Evolutionary conservation across 2,329 filamentous ascomycete genomes (phyloP).

Genomic region (Diaporthe citrichinensis): DNA sequence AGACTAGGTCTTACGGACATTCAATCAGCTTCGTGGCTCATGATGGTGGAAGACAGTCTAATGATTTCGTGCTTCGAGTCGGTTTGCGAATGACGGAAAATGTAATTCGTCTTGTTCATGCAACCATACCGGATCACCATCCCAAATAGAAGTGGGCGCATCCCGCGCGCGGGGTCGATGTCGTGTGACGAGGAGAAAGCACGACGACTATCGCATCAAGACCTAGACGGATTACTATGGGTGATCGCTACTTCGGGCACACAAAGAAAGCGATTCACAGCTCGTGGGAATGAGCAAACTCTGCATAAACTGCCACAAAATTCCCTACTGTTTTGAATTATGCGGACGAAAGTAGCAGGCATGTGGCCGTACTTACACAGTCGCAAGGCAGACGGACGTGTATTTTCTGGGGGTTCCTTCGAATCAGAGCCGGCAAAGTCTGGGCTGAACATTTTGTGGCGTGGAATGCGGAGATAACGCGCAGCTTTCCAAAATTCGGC

Average conservation of each 20-base stretch:
- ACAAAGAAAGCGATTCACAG: not conserved
- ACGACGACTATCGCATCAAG: not conserved
- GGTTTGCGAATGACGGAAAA: not conserved
- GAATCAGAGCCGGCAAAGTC: not conserved
- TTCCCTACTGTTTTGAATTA: not conserved
- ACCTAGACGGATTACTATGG: not conserved
- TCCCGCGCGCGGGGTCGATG: not conserved
- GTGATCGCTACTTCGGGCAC: not conserved
- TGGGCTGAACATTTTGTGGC: not conserved
- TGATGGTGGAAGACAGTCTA: constrained; percentile 20
- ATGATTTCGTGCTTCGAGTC: constrained; percentile 27
- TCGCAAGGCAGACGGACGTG: not conserved
- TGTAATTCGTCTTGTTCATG: not conserved
- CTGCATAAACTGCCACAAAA: not conserved
- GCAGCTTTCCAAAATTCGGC: not conserved
- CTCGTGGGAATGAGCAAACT: not conserved
- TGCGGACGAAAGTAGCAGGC: too few species aligned
- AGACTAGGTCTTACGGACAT: not conserved
- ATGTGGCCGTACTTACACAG: not conserved
- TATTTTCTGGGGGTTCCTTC: not conserved
- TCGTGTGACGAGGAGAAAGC: not conserved
- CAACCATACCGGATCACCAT: not conserved
- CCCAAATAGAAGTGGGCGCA: not conserved
- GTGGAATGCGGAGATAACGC: not conserved
- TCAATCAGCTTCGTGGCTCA: not conserved